A percentile compares a stretch with the other conserved stretches of the same genome.
Evolutionary conservation across 352 stramenopile genomes (phyloP).

Genomic region (Globisporangium spinosum): DNA sequence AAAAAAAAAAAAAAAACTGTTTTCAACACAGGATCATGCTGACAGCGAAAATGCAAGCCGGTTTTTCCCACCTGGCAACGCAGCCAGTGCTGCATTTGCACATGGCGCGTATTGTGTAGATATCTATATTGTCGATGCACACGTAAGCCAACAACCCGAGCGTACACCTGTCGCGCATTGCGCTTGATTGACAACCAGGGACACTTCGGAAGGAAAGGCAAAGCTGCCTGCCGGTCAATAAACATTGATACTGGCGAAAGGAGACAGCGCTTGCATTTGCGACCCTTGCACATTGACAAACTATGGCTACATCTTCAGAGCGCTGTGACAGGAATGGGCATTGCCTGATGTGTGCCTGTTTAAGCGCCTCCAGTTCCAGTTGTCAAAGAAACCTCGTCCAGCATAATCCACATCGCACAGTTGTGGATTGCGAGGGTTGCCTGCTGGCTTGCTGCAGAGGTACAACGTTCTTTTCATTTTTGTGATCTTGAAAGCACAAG

Average conservation of each 20-base stretch:
- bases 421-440: neutral
- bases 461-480: neutral
- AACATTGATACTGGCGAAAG: neutral
- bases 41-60: neutral
- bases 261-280: neutral
- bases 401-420: too few species aligned
- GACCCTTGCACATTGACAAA: neutral
- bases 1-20: slow-evolving; percentile 2
- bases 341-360: too few species aligned
- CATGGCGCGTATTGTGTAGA: neutral
- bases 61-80: neutral
- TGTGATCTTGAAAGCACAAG: neutral
- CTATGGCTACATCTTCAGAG: neutral
- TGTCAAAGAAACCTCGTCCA: too few species aligned
- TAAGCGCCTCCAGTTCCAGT: too few species aligned
- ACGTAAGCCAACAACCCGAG: neutral
- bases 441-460: neutral
- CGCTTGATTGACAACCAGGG: neutral
- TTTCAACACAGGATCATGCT: neutral
- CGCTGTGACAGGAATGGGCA: too few species aligned
- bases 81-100: neutral
- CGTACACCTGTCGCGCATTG: neutral
- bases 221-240: neutral
- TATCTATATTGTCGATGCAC: neutral
- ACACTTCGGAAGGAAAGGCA: neutral